Base-by-base conservation (phyloP, 2,329 filamentous ascomycete genomes). In the Trichoderma sp. region DNA sequence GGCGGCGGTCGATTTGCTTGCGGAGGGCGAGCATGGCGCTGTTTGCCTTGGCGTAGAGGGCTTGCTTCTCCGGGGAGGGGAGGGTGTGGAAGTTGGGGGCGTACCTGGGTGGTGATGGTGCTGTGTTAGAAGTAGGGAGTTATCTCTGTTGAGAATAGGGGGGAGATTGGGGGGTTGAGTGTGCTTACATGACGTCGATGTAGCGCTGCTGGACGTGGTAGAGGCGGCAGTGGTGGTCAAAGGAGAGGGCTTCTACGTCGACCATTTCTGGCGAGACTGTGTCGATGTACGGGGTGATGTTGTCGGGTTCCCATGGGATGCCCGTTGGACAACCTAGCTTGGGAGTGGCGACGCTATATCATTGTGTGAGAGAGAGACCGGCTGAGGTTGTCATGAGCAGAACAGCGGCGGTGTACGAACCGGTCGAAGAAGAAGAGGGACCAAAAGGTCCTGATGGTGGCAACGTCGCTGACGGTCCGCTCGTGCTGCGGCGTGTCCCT, bases 371-470 rank as follows among this genome's bases (percentile, higher is more conserved):
- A n/a, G 51, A 15, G 14, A 21, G 17, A 52, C 26, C 30, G 26
- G 10, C 10, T 48, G 7, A 26, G 17, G 21, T 17, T 6, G 30
- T 28, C 17, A 12, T 58, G 30, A 34, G 34, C 3, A 10, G 12
- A 9, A 39, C 9, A 39, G 7, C 9, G 9, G 19, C 24, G 45
- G 55, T 52, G 15, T n/a, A 59, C 62, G 21, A 51, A 64, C 62
- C 62, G 54, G 26, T 64, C 62, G 14, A 64, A 39, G 54, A 64
- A 58, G 34, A 58, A 64, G 17, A 64, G 45, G 1, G 52, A 64
- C 62, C 62, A 64, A 64, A 64, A 64, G 17, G 62, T 64, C 26
- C 45, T 56, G 21, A 64, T 64, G 17, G 52, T 64, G 21, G 62
- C 54, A 12, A 64, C 12, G 12, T 64, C 54, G 24, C 44, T 59